A percentile compares a stretch with the other conserved stretches of the same genome.
Conservation (phyloP, 1,139 yeast species). For the Sugiyamaella grinbergsii region DNA sequence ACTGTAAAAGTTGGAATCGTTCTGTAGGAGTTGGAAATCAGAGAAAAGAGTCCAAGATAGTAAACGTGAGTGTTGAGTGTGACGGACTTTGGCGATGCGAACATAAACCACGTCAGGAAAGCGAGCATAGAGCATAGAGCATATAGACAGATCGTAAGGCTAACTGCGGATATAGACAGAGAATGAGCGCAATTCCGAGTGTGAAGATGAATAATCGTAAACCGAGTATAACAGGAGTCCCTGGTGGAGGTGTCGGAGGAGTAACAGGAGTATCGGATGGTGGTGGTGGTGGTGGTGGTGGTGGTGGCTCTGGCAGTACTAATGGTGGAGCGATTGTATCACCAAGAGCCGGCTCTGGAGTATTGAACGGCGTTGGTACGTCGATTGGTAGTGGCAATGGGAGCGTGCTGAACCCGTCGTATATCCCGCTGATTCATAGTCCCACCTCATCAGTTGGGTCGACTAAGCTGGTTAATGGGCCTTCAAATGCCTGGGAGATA, state of each 20-base stretch:
- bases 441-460: slow-evolving; percentile 9
- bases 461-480: slow-evolving; percentile 3
- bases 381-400: neutral
- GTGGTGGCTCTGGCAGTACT: no score
- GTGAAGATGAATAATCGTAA: slow-evolving; percentile 4
- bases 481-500: slow-evolving; percentile 11
- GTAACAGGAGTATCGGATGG: neutral
- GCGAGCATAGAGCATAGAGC: no score
- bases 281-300: neutral
- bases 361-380: slow-evolving; percentile 4
- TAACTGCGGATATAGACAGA: neutral
- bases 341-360: neutral
- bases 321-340: slow-evolving; percentile 2
- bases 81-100: no score
- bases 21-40: no score
- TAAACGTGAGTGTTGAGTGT: no score
- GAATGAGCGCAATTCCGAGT: slow-evolving; percentile 9
- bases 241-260: no score
- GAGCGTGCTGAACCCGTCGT: slow-evolving; percentile 4
- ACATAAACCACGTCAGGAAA: no score
- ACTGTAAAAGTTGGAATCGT: no score
- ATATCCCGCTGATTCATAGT: slow-evolving; percentile 6
- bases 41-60: no score
- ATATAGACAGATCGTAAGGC: slow-evolving; percentile 1
- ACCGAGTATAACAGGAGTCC: neutral